phyloP scores from a whole-genome alignment of 1,139 yeast species.

The Nakaseomyces sp. region DNA sequence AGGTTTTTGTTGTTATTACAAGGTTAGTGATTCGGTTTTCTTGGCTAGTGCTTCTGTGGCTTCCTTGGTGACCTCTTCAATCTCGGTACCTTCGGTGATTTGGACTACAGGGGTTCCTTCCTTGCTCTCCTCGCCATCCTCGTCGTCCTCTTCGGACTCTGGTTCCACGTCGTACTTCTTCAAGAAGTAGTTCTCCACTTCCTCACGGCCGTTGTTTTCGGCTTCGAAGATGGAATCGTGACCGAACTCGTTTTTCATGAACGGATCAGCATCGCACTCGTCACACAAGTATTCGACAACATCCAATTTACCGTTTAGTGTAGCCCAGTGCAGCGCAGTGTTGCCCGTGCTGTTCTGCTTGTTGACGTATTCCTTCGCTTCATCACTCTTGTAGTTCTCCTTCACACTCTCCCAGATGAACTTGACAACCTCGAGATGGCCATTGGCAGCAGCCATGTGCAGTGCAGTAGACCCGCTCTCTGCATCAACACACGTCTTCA shows the following conservation, averaged over 20 bases:
- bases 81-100: conserved; percentile 35
- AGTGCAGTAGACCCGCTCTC: conserved; percentile 63
- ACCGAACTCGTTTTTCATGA: conserved; percentile 59
- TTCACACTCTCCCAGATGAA: conserved; percentile 46
- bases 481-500: conserved; percentile 41
- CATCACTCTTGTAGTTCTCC: conserved; percentile 29
- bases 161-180: conserved; percentile 67
- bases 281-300: conserved; percentile 65
- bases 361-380: conserved; percentile 43
- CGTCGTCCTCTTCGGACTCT: conserved; percentile 37
- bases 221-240: conserved; percentile 89
- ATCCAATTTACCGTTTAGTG: conserved; percentile 73
- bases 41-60: conserved; percentile 30
- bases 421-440: conserved; percentile 62
- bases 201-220: conserved; percentile 58
- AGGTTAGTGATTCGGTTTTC: conserved; percentile 13
- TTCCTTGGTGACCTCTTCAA: conserved; percentile 35
- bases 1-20: too few species aligned
- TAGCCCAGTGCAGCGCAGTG: conserved; percentile 94
- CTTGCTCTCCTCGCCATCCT: conserved; percentile 35
- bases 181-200: conserved; percentile 64
- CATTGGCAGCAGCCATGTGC: conserved; percentile 95
- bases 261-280: conserved; percentile 71
- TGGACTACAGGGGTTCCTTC: conserved; percentile 26
- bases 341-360: conserved; percentile 72